phyloP scores from a whole-genome alignment of 2,329 filamentous ascomycete species.

The Pyrenophora tritici-repentis region DNA sequence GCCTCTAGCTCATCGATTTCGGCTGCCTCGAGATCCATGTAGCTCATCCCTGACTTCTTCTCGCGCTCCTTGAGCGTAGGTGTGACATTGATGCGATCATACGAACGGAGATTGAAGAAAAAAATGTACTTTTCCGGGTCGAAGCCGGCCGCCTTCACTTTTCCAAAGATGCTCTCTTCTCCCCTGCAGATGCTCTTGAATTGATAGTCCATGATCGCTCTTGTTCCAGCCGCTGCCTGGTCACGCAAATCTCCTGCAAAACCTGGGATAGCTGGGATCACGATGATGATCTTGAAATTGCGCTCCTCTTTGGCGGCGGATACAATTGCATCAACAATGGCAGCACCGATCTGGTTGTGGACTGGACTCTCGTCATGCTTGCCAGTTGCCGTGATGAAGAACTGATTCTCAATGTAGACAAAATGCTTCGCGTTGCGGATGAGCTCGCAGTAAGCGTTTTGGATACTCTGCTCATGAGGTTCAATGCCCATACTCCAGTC shows the following conservation, averaged over 20 bases:
- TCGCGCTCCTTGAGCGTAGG: slow-evolving; percentile 74
- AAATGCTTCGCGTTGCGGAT: slow-evolving; percentile 89
- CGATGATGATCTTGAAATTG: slow-evolving; percentile 87
- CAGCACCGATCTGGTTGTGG: slow-evolving; percentile 82
- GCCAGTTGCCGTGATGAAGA: slow-evolving; percentile 87
- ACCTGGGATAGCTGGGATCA: slow-evolving; percentile 90
- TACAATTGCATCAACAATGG: slow-evolving; percentile 90
- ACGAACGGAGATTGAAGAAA: slow-evolving; percentile 90
- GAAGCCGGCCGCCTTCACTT: slow-evolving; percentile 73
- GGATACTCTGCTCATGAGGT: slow-evolving; percentile 76
- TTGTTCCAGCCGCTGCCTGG: slow-evolving; percentile 79
- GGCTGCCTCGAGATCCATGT: slow-evolving; percentile 84
- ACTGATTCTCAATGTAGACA: slow-evolving; percentile 98
- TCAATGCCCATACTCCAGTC: slow-evolving; percentile 95
- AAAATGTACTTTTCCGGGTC: slow-evolving; percentile 83
- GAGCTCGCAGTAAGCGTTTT: slow-evolving; percentile 82
- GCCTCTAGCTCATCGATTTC: slow-evolving; percentile 87
- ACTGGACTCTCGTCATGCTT: slow-evolving; percentile 79
- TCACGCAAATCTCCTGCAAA: slow-evolving; percentile 90
- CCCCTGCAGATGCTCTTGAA: slow-evolving; percentile 95
- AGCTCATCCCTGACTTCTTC: slow-evolving; percentile 78
- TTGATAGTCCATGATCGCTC: slow-evolving; percentile 97
- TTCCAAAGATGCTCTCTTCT: slow-evolving; percentile 85
- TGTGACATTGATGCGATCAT: slow-evolving; percentile 88
- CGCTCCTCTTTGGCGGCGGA: slow-evolving; percentile 78